Evolutionary conservation across 2,329 filamentous ascomycete genomes (phyloP), one percentile per base, ranked within the genome.

Genomic region (Aspergillus bombycis): DNA sequence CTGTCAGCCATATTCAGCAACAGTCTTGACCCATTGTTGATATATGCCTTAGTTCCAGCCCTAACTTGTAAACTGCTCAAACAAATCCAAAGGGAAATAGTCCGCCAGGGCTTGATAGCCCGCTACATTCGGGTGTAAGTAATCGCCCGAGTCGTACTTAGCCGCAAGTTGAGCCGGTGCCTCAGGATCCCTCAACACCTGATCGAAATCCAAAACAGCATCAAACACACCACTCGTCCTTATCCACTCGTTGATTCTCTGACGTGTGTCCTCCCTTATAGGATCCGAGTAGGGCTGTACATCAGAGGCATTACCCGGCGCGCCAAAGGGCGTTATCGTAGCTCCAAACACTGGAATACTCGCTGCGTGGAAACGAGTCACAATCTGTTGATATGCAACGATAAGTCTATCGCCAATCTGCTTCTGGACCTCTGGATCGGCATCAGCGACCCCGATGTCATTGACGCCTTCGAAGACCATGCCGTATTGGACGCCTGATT

Each of bases 401-500:
- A 86, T 84, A 3, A 91, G 76, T 3, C 76, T 70, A 58, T 83
- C 81, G 16, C 82, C 85, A 11, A 88, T 77, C 4, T 74, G 70
- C 3, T 68, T 65, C 68, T 89, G 86, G 0, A 80, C 76, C 0
- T 71, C 74, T 0, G 73, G 57, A 26, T 84, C 83, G 0, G 82
- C 69, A 2, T 77, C 76, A 0, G 81, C 83, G 1, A 75, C 78
- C 4, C 88, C 89, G 61, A 91, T 90, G 70, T 91, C 89, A 70
- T 91, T 90, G 32, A 91, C 87, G 23, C 89, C 88, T 73, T 89
- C 86, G 72, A 90, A 91, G 43, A 91, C 81, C 78, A 91, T 83
- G 26, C 85, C 85, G 70, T 88, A 90, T 67, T 81, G 80, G 2
- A 88, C 83, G 4, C 85, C 85, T 0, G 84, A 80, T 36, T 87